These are phyloP conservation scores for Melaleuca quinquenervia DNA, from an alignment of 345 rosid genomes.

Conservation along the genomic window DNA sequence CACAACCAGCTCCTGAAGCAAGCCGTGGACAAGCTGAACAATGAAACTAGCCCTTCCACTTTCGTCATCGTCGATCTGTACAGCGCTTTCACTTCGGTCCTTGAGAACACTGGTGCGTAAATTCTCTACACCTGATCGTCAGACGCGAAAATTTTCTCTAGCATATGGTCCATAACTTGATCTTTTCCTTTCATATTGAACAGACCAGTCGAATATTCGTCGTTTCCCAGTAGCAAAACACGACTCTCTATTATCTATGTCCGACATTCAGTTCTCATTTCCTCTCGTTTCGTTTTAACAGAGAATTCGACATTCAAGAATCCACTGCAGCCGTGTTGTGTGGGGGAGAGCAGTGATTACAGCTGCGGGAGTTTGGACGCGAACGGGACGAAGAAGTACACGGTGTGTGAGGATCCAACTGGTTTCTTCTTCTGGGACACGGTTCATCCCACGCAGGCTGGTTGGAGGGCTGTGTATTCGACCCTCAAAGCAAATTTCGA, in stretches of 20 bases:
- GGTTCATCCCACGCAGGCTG: slow-evolving; percentile 26
- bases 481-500: slow-evolving; percentile 9
- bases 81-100: slow-evolving; percentile 37
- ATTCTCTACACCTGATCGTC: background rate
- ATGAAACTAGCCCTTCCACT: slow-evolving; percentile 19
- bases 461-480: slow-evolving; percentile 22
- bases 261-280: background rate
- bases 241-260: background rate
- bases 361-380: slow-evolving; percentile 2
- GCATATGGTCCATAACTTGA: background rate
- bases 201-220: background rate
- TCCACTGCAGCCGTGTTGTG: slow-evolving; percentile 35
- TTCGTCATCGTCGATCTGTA: slow-evolving; percentile 48
- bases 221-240: background rate
- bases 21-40: slow-evolving; percentile 39
- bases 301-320: slow-evolving; percentile 28
- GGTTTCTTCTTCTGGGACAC: slow-evolving; percentile 27
- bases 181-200: background rate
- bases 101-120: slow-evolving; percentile 16
- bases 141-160: background rate
- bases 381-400: slow-evolving; percentile 12
- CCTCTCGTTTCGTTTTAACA: background rate
- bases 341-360: background rate
- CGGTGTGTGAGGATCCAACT: slow-evolving; percentile 13
- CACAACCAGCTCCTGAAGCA: slow-evolving; percentile 44